Evolutionary conservation across 2,329 filamentous ascomycete genomes (phyloP).

Genomic region (Dactylella cylindrospora): DNA sequence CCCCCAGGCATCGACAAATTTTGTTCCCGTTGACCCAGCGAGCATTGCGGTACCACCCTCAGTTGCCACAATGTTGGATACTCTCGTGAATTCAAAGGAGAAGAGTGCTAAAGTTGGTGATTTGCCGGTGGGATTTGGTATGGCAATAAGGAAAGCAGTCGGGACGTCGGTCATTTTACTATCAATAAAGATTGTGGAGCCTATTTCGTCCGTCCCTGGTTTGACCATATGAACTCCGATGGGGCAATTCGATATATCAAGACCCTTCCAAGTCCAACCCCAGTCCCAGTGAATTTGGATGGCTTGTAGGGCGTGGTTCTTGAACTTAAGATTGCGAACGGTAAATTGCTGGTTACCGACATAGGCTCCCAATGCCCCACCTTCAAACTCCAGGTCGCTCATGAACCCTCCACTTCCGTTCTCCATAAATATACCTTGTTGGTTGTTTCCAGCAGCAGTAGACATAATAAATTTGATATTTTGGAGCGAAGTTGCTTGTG

Average conservation of each 20-base stretch:
- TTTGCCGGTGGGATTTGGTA: too few species aligned
- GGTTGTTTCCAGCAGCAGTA: conserved; percentile 54
- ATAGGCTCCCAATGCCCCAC: conserved; percentile 62
- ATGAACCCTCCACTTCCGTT: conserved; percentile 51
- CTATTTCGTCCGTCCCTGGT: conserved; percentile 54
- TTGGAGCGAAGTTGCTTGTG: conserved; percentile 42
- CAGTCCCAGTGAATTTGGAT: conserved; percentile 64
- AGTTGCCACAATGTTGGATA: too few species aligned
- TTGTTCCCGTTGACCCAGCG: background rate
- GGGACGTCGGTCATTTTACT: conserved; percentile 57
- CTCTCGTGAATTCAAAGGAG: background rate
- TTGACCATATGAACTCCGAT: conserved; percentile 54
- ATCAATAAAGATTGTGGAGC: conserved; percentile 61
- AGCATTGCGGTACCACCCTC: too few species aligned
- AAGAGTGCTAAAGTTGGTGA: too few species aligned
- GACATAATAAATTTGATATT: conserved; percentile 45
- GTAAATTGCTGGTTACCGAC: conserved; percentile 62
- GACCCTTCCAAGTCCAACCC: conserved; percentile 60
- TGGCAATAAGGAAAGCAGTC: conserved; percentile 58
- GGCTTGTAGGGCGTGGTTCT: conserved; percentile 56
- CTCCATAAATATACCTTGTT: conserved; percentile 64
- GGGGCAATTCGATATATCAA: conserved; percentile 59
- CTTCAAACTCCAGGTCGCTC: conserved; percentile 56
- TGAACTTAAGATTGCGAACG: conserved; percentile 60
- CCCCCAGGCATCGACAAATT: background rate